Base-by-base conservation (phyloP, 768 basidiomycete species). In the Mycena albidolilacea region DNA sequence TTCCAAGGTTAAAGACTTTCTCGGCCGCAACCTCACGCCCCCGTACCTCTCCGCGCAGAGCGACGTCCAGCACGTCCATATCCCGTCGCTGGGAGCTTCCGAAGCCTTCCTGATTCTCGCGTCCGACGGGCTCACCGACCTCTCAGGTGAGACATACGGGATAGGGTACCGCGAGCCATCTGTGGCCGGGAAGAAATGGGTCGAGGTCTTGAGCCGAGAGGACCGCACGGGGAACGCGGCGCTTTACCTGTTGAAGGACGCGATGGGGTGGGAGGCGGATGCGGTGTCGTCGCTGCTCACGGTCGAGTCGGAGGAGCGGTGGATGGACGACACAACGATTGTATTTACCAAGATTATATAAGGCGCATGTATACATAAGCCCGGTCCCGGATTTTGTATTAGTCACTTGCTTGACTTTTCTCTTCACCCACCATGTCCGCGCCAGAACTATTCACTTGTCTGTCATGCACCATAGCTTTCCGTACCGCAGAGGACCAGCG, bases 381-480 rank as follows among this genome's bases (percentile, higher is more conserved):
- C 30, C 30, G 30, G 30, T 30, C 30, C 30, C 30, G 30, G 30
- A 30, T 3, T 3, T 38, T 23, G 30, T 43, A 48, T 48, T 64
- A 59, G 38, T 71, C 60, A 67, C 37, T 50, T 58, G 66, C 52
- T 50, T 30, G 52, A 23, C 44, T 50, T 38, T 50, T 39, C 21
- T 23, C 54, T 35, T 35, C 10, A 35, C 12, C 64, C 72, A 76
- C 76, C 60, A 86, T 87, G 84, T 76, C 79, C 37, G 74, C 81
- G 48, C 74, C 82, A 74, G 78, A 78, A 17, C 80, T 95, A 19
- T 97, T 93, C 81, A 96, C 97, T 62, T 99, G 98, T 76, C 85
- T 97, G 14, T 95, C 95, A 75, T 99, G 98, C 82, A 88, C 92
- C 3, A 93, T 99, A 79, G 96, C 94, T 1, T 98, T 98, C 81